These are phyloP conservation scores for Paramyrothecium sp. DNA, from an alignment of 2,329 filamentous ascomycete genomes.

Conservation along the genomic window DNA sequence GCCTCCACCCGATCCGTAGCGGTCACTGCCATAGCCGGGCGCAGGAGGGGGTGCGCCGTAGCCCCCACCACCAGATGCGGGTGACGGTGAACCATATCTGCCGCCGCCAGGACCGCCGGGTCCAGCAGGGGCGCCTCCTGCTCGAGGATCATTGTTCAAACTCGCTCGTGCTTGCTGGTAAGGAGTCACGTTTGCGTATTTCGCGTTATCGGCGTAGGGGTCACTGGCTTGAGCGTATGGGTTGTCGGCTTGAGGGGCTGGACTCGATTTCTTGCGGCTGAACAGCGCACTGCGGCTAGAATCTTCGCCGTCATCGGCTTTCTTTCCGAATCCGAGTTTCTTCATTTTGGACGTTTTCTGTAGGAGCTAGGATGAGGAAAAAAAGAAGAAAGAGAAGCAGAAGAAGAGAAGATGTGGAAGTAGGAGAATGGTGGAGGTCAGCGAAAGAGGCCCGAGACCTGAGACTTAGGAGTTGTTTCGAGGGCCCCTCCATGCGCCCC, in stretches of 20 bases:
- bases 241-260: constrained; percentile 46
- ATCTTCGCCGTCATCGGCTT: constrained; percentile 48
- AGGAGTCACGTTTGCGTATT: constrained; percentile 42
- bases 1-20: constrained; percentile 43
- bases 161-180: constrained; percentile 42
- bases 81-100: constrained; percentile 18
- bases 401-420: not conserved
- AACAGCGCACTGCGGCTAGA: constrained; percentile 50
- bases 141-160: constrained; percentile 26
- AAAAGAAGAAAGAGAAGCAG: not conserved
- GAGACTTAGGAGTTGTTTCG: not conserved
- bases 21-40: constrained; percentile 51
- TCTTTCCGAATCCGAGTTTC: constrained; percentile 60
- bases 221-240: constrained; percentile 56
- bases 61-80: constrained; percentile 9
- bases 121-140: constrained; percentile 33
- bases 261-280: constrained; percentile 50
- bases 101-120: constrained; percentile 27
- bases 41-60: constrained; percentile 22
- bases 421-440: not conserved
- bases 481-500: not conserved
- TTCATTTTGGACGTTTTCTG: constrained; percentile 44
- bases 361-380: constrained; percentile 3
- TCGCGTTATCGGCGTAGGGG: constrained; percentile 50
- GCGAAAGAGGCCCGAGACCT: not conserved